Conservation (phyloP, 768 basidiomycete genomes). For the Gloeophyllum trabeum region DNA sequence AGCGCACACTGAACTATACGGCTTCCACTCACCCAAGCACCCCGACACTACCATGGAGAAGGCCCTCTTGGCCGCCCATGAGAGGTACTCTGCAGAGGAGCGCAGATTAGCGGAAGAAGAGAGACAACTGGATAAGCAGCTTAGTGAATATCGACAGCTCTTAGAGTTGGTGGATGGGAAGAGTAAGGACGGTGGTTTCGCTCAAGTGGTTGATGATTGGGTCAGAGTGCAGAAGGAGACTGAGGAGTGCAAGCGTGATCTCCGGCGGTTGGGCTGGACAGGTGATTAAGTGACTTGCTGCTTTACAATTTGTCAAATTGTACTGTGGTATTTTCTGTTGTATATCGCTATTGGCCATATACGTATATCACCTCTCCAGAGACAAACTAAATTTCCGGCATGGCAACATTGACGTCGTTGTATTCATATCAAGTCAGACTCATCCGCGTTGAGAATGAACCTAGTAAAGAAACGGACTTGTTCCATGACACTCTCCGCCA, state of each 20-base stretch:
- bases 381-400: too few relatives aligned
- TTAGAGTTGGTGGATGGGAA: constrained; percentile 31
- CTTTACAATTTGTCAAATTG: too few relatives aligned
- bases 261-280: constrained; percentile 40
- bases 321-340: too few relatives aligned
- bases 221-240: constrained; percentile 32
- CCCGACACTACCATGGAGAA: constrained; percentile 17
- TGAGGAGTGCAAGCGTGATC: constrained; percentile 37
- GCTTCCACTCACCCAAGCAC: constrained; percentile 14
- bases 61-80: constrained; percentile 22
- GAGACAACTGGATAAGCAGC: constrained; percentile 22
- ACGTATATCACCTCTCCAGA: too few relatives aligned
- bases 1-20: constrained; percentile 27
- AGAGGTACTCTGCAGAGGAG: constrained; percentile 23
- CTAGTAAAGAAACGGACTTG: too few relatives aligned
- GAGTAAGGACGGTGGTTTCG: constrained; percentile 25
- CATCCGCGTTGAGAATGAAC: too few relatives aligned
- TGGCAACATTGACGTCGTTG: too few relatives aligned
- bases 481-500: too few relatives aligned
- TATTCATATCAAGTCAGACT: too few relatives aligned
- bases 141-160: constrained; percentile 29
- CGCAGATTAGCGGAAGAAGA: constrained; percentile 25
- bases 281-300: constrained; percentile 20
- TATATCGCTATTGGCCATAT: too few relatives aligned
- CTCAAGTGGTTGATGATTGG: constrained; percentile 37